Conservation (phyloP, 2,329 filamentous ascomycete species). For the Alternaria brassicicola region DNA sequence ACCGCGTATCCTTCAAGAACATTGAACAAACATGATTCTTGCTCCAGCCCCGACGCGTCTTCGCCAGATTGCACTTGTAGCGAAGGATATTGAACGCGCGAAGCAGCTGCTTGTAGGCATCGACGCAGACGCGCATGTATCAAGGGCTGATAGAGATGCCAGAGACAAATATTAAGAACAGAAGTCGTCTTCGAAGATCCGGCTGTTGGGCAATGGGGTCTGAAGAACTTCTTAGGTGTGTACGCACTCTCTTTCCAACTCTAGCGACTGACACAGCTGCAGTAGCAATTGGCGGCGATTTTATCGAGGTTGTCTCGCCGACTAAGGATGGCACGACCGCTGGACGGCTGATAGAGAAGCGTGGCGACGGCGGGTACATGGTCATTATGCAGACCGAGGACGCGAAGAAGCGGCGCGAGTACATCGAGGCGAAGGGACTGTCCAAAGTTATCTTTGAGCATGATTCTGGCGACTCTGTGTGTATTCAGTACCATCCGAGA, state of each 20-base stretch:
- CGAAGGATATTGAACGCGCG: constrained; percentile 35
- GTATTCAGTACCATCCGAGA: constrained; percentile 55
- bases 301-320: constrained; percentile 54
- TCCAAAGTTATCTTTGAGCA: constrained; percentile 50
- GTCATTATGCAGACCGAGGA: constrained; percentile 56
- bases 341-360: constrained; percentile 50
- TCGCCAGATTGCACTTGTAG: constrained; percentile 46
- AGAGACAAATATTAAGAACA: constrained; percentile 49
- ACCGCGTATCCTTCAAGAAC: constrained; percentile 5
- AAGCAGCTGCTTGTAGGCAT: constrained; percentile 34
- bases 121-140: neutral
- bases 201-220: constrained; percentile 47
- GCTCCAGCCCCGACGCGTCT: constrained; percentile 38
- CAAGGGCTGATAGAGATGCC: constrained; percentile 1
- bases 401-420: constrained; percentile 44
- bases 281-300: constrained; percentile 53
- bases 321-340: constrained; percentile 49
- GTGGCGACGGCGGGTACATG: constrained; percentile 56
- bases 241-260: neutral
- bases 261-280: neutral
- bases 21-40: constrained; percentile 1
- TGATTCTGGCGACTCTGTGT: constrained; percentile 41
- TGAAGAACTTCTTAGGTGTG: constrained; percentile 51
- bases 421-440: constrained; percentile 47
- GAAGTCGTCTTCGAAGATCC: constrained; percentile 51